A percentile compares a stretch with the other conserved stretches of the same genome.
Conservation (phyloP, 2,329 filamentous ascomycete species). For the Fusarium beomiforme region DNA sequence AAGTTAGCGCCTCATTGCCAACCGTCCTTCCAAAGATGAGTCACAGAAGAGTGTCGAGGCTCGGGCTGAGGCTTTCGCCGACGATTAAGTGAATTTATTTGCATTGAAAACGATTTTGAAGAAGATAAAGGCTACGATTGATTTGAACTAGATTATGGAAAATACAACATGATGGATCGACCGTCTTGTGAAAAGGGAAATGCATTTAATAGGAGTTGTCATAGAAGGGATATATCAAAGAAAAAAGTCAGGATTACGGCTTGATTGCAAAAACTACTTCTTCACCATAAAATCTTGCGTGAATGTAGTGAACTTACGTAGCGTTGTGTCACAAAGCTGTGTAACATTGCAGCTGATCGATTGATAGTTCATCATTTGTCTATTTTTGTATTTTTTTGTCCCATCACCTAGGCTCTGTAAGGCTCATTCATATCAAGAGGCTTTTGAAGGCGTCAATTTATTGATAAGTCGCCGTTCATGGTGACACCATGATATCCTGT, state of each 20-base stretch:
- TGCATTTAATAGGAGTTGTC: slow-evolving; percentile 33
- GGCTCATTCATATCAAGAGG: not conserved
- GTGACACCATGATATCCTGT: not conserved
- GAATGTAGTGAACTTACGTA: not conserved
- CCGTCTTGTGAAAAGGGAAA: slow-evolving; percentile 16
- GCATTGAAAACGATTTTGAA: not conserved
- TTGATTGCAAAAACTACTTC: slow-evolving; percentile 1
- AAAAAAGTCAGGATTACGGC: slow-evolving; percentile 18
- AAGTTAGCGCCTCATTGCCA: slow-evolving; percentile 61
- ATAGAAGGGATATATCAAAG: slow-evolving; percentile 35
- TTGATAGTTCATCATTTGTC: not conserved
- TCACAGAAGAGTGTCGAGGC: slow-evolving; percentile 50
- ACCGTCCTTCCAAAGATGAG: slow-evolving; percentile 54
- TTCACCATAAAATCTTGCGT: not conserved
- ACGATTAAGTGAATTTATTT: slow-evolving; percentile 43
- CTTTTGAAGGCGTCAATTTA: not conserved
- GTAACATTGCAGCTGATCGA: not conserved
- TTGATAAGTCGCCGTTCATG: not conserved
- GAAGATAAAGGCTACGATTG: slow-evolving; percentile 4
- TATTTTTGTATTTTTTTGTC: not conserved
- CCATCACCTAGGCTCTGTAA: not conserved
- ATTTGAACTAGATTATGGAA: slow-evolving; percentile 27
- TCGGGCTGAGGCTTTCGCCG: slow-evolving; percentile 54
- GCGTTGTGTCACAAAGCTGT: not conserved
- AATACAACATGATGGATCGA: slow-evolving; percentile 14